Conservation (phyloP, 257 asterid species). For the Fraxinus quadrangulata region DNA sequence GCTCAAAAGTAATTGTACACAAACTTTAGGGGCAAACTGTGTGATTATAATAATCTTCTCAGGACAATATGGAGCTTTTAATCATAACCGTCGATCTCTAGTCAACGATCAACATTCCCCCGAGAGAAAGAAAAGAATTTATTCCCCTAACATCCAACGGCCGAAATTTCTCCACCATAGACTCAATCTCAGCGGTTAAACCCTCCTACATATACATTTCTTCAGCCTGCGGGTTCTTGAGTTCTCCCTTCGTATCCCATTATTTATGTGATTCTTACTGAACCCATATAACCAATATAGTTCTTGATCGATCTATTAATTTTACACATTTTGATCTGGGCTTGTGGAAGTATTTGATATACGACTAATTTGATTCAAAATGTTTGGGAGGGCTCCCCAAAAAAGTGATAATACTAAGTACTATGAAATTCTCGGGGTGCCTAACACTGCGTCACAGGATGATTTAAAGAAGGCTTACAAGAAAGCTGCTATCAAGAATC, state of each 20-base stretch:
- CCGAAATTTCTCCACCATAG: not conserved
- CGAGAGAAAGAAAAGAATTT: not conserved
- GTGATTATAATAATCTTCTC: not conserved
- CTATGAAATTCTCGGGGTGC: constrained; percentile 53
- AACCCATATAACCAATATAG: not conserved
- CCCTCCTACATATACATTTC: not conserved
- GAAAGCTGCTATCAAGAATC: constrained; percentile 57
- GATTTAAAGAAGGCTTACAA: constrained; percentile 60
- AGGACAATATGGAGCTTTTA: not conserved
- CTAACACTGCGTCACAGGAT: constrained; percentile 45
- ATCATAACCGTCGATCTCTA: not conserved
- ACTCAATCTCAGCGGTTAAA: constrained; percentile 2
- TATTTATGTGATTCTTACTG: not conserved
- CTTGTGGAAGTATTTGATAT: not conserved
- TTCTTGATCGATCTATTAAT: not conserved
- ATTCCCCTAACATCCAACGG: not conserved
- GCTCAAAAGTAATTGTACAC: not conserved
- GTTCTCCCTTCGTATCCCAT: not conserved
- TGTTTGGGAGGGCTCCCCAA: constrained; percentile 48
- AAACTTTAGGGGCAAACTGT: not conserved
- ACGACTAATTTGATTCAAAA: constrained; percentile 14
- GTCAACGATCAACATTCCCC: not conserved
- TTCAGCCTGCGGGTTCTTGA: not conserved
- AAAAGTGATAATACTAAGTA: constrained; percentile 46
- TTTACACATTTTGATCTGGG: not conserved